Conservation (phyloP, 805 yeast species). For the Ogataea minuta region DNA sequence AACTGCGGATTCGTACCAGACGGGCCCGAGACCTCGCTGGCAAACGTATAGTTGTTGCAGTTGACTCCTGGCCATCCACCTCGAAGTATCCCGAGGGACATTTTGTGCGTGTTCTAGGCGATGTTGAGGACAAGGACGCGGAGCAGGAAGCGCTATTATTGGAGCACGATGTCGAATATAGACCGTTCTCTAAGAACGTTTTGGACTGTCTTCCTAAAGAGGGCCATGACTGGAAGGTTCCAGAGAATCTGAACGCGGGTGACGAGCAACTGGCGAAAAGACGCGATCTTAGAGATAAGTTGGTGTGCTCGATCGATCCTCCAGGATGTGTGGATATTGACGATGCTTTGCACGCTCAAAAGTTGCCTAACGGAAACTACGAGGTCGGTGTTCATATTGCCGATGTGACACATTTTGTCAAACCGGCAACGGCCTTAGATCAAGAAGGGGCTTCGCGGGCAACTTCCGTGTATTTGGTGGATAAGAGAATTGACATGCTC, state of each 20-base stretch:
- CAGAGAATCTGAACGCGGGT: slow-evolving; percentile 54
- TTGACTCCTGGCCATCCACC: slow-evolving; percentile 87
- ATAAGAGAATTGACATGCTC: slow-evolving; percentile 97
- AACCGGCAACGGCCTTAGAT: slow-evolving; percentile 87
- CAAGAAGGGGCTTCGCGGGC: slow-evolving; percentile 97
- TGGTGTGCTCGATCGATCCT: slow-evolving; percentile 96
- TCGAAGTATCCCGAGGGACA: slow-evolving; percentile 93
- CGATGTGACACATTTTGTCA: slow-evolving; percentile 96
- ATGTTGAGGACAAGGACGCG: slow-evolving; percentile 86
- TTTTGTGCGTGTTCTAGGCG: slow-evolving; percentile 86
- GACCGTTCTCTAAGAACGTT: slow-evolving; percentile 92
- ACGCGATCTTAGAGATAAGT: slow-evolving; percentile 80
- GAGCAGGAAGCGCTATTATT: slow-evolving; percentile 92
- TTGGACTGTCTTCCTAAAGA: slow-evolving; percentile 89
- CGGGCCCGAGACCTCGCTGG: slow-evolving; percentile 81
- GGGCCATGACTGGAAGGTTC: slow-evolving; percentile 92
- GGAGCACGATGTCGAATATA: slow-evolving; percentile 95
- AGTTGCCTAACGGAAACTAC: slow-evolving; percentile 86
- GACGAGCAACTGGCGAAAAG: slow-evolving; percentile 61
- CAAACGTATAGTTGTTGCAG: slow-evolving; percentile 85
- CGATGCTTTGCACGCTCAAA: slow-evolving; percentile 90
- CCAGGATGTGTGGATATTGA: slow-evolving; percentile 98
- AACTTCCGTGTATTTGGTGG: slow-evolving; percentile 94
- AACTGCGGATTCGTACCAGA: slow-evolving; percentile 82
- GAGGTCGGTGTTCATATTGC: slow-evolving; percentile 99